Evolutionary conservation across 805 yeast species (phyloP).

Genomic region (Saccharomycopsis sp.): DNA sequence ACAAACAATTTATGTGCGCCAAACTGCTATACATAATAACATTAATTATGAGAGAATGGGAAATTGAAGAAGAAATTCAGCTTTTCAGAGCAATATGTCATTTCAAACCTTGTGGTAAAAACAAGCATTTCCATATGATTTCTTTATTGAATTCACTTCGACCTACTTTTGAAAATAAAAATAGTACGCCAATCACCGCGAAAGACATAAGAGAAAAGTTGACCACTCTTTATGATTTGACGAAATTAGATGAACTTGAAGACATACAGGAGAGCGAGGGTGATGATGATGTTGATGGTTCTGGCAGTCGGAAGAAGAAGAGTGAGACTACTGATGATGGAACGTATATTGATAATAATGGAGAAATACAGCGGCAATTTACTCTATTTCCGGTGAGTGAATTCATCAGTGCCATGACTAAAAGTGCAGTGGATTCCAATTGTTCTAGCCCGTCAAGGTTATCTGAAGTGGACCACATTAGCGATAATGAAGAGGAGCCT

Average conservation of each 20-base stretch:
- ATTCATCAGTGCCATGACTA: slow-evolving; percentile 1
- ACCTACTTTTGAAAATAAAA: not conserved
- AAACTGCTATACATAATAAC: no score
- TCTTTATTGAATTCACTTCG: slow-evolving; percentile 12
- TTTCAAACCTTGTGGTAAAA: slow-evolving; percentile 21
- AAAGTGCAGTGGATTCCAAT: slow-evolving; percentile 13
- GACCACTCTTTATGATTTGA: slow-evolving; percentile 45
- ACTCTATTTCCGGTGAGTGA: slow-evolving; percentile 14
- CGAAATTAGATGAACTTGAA: slow-evolving; percentile 51
- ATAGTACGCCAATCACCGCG: slow-evolving; percentile 30
- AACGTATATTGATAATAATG: slow-evolving; percentile 14
- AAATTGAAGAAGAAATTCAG: slow-evolving; percentile 18
- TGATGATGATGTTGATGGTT: slow-evolving; percentile 26
- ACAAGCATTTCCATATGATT: slow-evolving; percentile 20
- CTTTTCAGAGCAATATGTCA: slow-evolving; percentile 20
- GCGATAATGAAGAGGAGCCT: slow-evolving; percentile 3
- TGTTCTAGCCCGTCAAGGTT: slow-evolving; percentile 18
- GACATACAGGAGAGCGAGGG: slow-evolving; percentile 23
- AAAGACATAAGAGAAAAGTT: slow-evolving; percentile 55
- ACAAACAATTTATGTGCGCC: no score
- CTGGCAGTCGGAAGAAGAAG: slow-evolving; percentile 24
- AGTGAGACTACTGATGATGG: slow-evolving; percentile 2
- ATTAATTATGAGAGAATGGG: slow-evolving; percentile 18
- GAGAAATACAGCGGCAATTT: slow-evolving; percentile 15
- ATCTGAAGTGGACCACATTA: no score